Base-by-base conservation (phyloP, 495 filamentous ascomycete species). In the Pyrenula aspistea region DNA sequence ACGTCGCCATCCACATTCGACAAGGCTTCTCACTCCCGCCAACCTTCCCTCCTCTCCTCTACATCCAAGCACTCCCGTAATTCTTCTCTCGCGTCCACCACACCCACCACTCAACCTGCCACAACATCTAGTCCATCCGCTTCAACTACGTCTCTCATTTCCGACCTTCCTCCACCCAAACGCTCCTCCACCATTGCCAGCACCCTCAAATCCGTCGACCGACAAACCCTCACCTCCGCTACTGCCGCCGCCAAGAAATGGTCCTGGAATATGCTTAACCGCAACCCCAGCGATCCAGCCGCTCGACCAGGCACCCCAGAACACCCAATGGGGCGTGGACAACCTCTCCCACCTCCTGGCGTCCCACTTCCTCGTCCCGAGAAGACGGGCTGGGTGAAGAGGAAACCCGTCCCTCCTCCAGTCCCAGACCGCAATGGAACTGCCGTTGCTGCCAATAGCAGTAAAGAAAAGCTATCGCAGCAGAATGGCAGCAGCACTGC, bases 201-300 rank as follows among this genome's bases (percentile, higher is more conserved):
- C 2, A 71, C 74, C 2, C 61, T 73, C 19, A 63, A 62, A 2
- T 65, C 65, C 4, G 62, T 70, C 56, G 57, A n/a, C 22, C 57
- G 62, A 49, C 65, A 66, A 42, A 69, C 66, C 2, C 70, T 76
- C 10, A 74, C 81, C 24, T 81, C 85, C 2, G 88, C 84, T 2
- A 87, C 89, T 15, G 84, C 86, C 2, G 84, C 81, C 12, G 88
- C 90, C 1, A 91, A 86, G 66, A 89, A 87, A 68, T 96, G 91
- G 91, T 81, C 87, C 19, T 79, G 82, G 73, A 85, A 80, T 61
- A 82, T 88, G 2, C 77, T 91, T 53, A 81, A 81, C 53, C 79
- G 83, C 47, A 76, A 80, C 15, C 72, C 76, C 0, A 53, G 61
- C 25, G 71, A 71, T 15, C 60, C 68, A 49, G 51, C 63, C 56